These are phyloP conservation scores for Eragrostis curvula DNA, from an alignment of 176 grass and related monocot genomes.

Conservation along the genomic window DNA sequence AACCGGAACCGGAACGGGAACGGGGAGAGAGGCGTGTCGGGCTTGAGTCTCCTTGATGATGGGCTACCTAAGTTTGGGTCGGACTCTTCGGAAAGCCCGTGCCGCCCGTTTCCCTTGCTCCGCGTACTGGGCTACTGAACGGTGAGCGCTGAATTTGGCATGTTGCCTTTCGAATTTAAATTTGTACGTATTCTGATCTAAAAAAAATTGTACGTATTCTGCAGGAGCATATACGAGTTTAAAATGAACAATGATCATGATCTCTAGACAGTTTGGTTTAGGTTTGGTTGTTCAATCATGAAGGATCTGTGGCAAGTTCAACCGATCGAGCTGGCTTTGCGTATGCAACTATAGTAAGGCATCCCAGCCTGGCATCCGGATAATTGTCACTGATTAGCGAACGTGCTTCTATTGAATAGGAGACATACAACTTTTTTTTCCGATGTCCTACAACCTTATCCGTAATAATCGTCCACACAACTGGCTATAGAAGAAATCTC, in stretches of 20 bases:
- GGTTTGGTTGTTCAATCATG: not conserved
- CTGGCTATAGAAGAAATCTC: no score
- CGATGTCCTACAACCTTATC: no score
- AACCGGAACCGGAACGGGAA: not conserved
- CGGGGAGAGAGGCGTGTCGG: not conserved
- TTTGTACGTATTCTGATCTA: no score
- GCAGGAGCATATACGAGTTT: not conserved
- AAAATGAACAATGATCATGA: not conserved
- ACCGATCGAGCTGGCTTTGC: slow-evolving; percentile 12
- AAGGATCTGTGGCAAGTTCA: not conserved
- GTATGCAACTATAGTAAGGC: not conserved
- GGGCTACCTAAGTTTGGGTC: slow-evolving; percentile 29
- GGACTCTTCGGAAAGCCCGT: not conserved
- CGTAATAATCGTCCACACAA: no score
- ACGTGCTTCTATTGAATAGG: not conserved
- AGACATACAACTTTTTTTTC: no score
- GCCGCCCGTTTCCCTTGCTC: not conserved
- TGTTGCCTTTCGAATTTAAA: not conserved
- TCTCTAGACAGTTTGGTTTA: not conserved
- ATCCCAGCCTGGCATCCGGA: not conserved
- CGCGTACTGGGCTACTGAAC: not conserved
- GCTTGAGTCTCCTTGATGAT: slow-evolving; percentile 8
- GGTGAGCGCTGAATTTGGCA: not conserved
- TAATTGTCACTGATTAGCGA: not conserved
- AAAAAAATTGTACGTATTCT: no score